Base-by-base conservation (phyloP, 2,329 filamentous ascomycete species). In the Pseudofabraea citricarpa region DNA sequence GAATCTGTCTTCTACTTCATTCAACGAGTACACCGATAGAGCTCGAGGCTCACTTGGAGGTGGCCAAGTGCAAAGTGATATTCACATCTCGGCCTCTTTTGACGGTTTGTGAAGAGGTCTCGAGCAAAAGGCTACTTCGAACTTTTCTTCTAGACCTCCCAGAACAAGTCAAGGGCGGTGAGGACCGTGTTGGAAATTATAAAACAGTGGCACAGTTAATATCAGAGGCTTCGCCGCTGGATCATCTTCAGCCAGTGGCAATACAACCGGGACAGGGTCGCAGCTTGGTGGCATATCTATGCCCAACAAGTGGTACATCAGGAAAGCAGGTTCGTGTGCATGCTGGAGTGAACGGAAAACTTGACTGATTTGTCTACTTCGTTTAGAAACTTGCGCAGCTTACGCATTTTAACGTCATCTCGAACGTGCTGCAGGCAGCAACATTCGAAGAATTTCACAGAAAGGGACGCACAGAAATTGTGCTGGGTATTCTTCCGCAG, bases 301-400 rank as follows among this genome's bases (percentile, higher is more conserved):
- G 85, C 67, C 90, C 87, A 61, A 88, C 84, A 0, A 87, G 82
- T 59, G 87, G 87, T 13, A 91, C 87, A 1, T 90, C 85, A 7
- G 87, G 87, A 4, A 65, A 90, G 29, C 87, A 87, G 15, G 83
- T 85, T 70, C 55, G 72, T 47, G 5, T 6, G 9, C n/a, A n/a
- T n/a, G n/a, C n/a, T n/a, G n/a, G n/a, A n/a, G n/a, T n/a, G n/a
- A n/a, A n/a, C n/a, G n/a, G n/a, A n/a, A n/a, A n/a, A n/a, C n/a
- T n/a, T n/a, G n/a, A n/a, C n/a, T n/a, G n/a, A n/a, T n/a, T n/a
- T n/a, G n/a, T n/a, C n/a, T n/a, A n/a, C n/a, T 15, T 33, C 31
- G 16, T 9, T 16, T 45, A 86, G 79, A 89, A 90, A 83, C 86
- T 85, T 36, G 87, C 90, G 43, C 89, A 87, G 81, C 86, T 91